These are phyloP conservation scores for Penicillium waksmanii DNA, from an alignment of 495 filamentous ascomycete genomes.

Conservation along the genomic window DNA sequence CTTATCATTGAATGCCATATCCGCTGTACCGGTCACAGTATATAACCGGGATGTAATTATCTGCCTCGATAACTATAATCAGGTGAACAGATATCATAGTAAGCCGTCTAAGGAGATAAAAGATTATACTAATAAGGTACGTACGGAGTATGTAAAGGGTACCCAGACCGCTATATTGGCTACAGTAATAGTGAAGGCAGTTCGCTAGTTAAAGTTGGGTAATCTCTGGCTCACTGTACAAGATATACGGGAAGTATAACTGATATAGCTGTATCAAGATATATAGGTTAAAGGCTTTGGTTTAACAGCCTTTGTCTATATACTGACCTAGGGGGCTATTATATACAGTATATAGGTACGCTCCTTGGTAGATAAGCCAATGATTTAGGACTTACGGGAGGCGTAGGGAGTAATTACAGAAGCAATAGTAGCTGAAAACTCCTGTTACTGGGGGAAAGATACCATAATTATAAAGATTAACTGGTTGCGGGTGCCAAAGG, in stretches of 20 bases:
- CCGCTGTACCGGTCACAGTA: background rate
- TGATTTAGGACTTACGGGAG: background rate
- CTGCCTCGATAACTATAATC: too few species aligned
- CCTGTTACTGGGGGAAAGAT: background rate
- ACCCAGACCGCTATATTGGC: background rate
- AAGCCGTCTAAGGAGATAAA: background rate
- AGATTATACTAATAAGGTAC: background rate
- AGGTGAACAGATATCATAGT: background rate
- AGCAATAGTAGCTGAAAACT: background rate
- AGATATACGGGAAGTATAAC: background rate
- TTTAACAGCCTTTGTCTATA: background rate
- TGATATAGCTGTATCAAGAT: background rate
- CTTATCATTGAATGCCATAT: background rate
- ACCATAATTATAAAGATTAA: background rate
- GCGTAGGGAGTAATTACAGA: background rate
- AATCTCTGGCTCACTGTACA: conserved; percentile 1
- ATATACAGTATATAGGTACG: background rate
- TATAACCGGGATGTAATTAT: background rate
- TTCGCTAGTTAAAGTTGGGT: background rate
- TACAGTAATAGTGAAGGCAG: background rate
- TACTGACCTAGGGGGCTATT: conserved; percentile 1
- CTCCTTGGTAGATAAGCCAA: background rate
- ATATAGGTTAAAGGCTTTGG: background rate
- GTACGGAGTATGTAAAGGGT: background rate
- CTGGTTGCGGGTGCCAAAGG: background rate